phyloP scores from a whole-genome alignment of 805 yeast genomes.

The Starmera pachycereana region DNA sequence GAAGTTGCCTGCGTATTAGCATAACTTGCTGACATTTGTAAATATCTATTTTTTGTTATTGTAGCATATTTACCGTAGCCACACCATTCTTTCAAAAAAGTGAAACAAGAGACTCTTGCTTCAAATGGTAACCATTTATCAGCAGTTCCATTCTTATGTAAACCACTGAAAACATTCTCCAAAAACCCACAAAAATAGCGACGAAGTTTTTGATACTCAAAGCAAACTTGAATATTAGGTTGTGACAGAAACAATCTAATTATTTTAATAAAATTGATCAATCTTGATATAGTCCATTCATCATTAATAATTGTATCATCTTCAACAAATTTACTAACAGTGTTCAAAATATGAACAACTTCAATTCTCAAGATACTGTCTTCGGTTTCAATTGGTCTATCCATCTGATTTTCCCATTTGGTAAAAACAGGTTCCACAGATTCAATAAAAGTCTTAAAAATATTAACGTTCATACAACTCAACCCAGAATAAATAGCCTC shows the following conservation, averaged over 20 bases:
- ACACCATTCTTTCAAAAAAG: conserved; percentile 88
- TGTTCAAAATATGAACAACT: conserved; percentile 62
- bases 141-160: conserved; percentile 31
- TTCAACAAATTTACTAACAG: conserved; percentile 53
- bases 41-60: conserved; percentile 58
- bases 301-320: conserved; percentile 46
- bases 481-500: conserved; percentile 88
- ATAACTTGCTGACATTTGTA: conserved; percentile 37
- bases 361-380: conserved; percentile 57
- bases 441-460: conserved; percentile 73
- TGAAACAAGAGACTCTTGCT: conserved; percentile 74
- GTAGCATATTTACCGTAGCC: conserved; percentile 65
- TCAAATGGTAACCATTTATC: conserved; percentile 70
- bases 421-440: conserved; percentile 53
- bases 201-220: conserved; percentile 67
- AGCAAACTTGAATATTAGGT: conserved; percentile 49
- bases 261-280: conserved; percentile 52
- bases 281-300: conserved; percentile 54
- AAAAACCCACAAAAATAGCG: conserved; percentile 77
- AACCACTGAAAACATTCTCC: conserved; percentile 59
- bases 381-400: conserved; percentile 20
- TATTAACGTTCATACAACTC: conserved; percentile 83
- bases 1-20: conserved; percentile 25
- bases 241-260: conserved; percentile 49
- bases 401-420: conserved; percentile 41